These are phyloP conservation scores for Alternaria gansuensis DNA, from an alignment of 2,329 filamentous ascomycete genomes.

Conservation along the genomic window DNA sequence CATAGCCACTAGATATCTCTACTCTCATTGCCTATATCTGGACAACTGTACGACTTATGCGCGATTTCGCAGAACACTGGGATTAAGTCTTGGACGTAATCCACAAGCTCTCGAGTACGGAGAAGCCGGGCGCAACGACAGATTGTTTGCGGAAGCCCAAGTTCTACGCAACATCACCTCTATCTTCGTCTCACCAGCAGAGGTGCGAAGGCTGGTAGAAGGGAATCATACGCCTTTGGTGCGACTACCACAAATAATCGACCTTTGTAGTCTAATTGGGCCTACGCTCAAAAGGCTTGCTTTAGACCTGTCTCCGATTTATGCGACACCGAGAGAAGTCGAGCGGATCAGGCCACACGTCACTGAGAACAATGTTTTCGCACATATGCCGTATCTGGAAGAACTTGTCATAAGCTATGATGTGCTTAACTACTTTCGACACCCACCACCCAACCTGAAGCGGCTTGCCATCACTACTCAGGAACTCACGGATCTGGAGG, in stretches of 20 bases:
- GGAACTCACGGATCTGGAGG: slow-evolving; percentile 19
- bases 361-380: slow-evolving; percentile 32
- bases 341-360: slow-evolving; percentile 20
- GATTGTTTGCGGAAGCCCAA: slow-evolving; percentile 28
- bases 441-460: slow-evolving; percentile 38
- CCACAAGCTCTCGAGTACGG: slow-evolving; percentile 35
- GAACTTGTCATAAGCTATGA: slow-evolving; percentile 41
- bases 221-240: slow-evolving; percentile 25
- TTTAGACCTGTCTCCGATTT: slow-evolving; percentile 35
- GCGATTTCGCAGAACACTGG: slow-evolving; percentile 38
- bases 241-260: slow-evolving; percentile 37
- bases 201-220: slow-evolving; percentile 11
- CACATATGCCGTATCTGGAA: slow-evolving; percentile 35
- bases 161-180: slow-evolving; percentile 30
- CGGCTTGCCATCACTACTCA: slow-evolving; percentile 38
- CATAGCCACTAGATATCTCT: slow-evolving; percentile 39
- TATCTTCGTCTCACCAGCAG: slow-evolving; percentile 33
- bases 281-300: slow-evolving; percentile 34
- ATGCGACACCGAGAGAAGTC: slow-evolving; percentile 26
- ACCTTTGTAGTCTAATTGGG: slow-evolving; percentile 32
- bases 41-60: slow-evolving; percentile 29
- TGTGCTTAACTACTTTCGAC: slow-evolving; percentile 34
- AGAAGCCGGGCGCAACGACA: slow-evolving; percentile 32
- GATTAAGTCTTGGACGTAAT: slow-evolving; percentile 31
- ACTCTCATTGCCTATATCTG: slow-evolving; percentile 39